Base-by-base conservation (phyloP, 805 yeast genomes). In the Spathaspora sp. region DNA sequence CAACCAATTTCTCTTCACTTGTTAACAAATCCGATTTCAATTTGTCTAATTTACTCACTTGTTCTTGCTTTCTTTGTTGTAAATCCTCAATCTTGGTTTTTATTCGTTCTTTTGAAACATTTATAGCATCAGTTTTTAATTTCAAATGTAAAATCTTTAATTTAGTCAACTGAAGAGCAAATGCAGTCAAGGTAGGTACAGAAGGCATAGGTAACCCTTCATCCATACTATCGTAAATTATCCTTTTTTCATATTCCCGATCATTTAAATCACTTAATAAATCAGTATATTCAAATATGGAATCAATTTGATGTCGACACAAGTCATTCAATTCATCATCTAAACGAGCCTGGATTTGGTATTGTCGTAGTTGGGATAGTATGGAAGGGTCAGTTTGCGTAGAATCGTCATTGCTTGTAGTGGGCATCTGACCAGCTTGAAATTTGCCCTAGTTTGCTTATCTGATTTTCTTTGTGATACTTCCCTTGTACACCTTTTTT, bases 151-250 rank as follows among this genome's bases (percentile, higher is more conserved):
- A 23, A 1, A 59, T 32, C 39, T 65, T 64, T 14, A 70, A 57
- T 52, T 66, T 71, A 32, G 64, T 61, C 42, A 73, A 58, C 47
- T 69, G 73, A 5, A 67, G 51, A 2, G 71, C 59, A 9, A 73
- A 53, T 14, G 57, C 49, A 17, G 63, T 60, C 2, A 70, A 59
- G 19, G 67, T 56, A 26, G 47, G 11, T 1, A 48, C 40, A 1
- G 61, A 54, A 5, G 59, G 55, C 20, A 52, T 35, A 5, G 63
- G 65, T n/a, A 60, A 46, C 3, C 46, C 55, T n/a, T 44, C 42
- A 50, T 52, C 45, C 46, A 43, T 48, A 16, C 16, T 18, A 20
- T 32, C 35, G 12, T 40, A 18, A 16, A 46, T 43, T 31, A 29
- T 17, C 10, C 18, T 19, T 28, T 12, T 40, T 8, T n/a, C 43